Evolutionary conservation across 495 filamentous ascomycete species (phyloP).

Genomic region (Talaromyces nanjingensis): DNA sequence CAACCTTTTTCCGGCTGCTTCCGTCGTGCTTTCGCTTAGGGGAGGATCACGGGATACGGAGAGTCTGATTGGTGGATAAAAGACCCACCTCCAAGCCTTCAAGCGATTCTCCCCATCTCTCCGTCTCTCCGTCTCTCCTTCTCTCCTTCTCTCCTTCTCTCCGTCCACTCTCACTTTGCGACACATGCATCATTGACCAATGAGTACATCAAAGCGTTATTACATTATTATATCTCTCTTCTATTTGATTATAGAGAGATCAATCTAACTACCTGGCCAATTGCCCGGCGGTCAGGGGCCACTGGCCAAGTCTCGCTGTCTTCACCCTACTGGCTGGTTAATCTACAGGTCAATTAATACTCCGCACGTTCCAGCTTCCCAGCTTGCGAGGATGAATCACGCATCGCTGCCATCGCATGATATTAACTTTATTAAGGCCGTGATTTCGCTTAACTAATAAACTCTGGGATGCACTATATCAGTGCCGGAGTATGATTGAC

Average conservation of each 20-base stretch:
- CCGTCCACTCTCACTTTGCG: too few relatives aligned
- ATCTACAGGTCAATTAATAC: not conserved
- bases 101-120: too few relatives aligned
- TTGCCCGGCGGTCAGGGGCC: not conserved
- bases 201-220: too few relatives aligned
- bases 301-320: not conserved
- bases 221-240: too few relatives aligned
- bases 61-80: not conserved
- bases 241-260: too few relatives aligned
- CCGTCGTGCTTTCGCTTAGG: not conserved
- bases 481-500: not conserved
- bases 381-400: not conserved
- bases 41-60: not conserved
- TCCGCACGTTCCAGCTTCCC: not conserved
- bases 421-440: not conserved
- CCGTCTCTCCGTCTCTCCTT: not conserved
- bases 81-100: not conserved
- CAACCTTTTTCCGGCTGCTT: constrained; percentile 1
- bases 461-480: not conserved
- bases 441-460: not conserved
- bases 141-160: too few relatives aligned
- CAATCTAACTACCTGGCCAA: not conserved
- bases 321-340: not conserved
- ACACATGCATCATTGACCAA: too few relatives aligned
- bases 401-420: too few relatives aligned